phyloP scores from a whole-genome alignment of 208 protist genomes.

The Crithidia bombi region DNA sequence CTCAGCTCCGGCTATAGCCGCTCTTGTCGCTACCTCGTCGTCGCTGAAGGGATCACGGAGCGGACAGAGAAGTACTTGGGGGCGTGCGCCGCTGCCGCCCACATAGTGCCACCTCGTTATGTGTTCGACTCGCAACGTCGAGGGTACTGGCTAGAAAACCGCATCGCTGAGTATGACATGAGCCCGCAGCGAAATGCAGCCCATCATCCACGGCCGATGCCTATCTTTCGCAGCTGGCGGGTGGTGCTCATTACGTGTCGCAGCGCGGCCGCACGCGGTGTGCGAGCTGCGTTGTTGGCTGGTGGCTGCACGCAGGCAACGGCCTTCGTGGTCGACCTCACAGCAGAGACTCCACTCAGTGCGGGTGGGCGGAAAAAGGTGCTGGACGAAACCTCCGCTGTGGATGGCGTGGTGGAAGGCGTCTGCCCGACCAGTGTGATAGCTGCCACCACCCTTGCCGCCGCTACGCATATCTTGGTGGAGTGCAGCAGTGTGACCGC shows the following conservation, averaged over 20 bases:
- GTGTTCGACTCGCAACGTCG: slow-evolving; percentile 63
- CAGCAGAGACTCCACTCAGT: slow-evolving; percentile 3
- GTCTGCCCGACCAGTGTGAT: slow-evolving; percentile 31
- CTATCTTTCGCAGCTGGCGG: slow-evolving; percentile 57
- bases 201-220: slow-evolving; percentile 3
- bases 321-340: slow-evolving; percentile 39
- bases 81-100: slow-evolving; percentile 61
- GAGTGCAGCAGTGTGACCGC: slow-evolving; percentile 56
- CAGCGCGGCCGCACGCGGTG: slow-evolving; percentile 42
- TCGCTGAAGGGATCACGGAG: slow-evolving; percentile 68
- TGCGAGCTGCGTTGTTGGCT: slow-evolving; percentile 52
- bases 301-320: slow-evolving; percentile 53
- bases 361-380: background rate
- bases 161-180: slow-evolving; percentile 61
- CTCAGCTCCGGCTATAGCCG: slow-evolving; percentile 44
- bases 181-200: slow-evolving; percentile 47
- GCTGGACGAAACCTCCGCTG: slow-evolving; percentile 17
- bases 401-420: slow-evolving; percentile 29
- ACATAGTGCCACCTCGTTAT: slow-evolving; percentile 72
- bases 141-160: slow-evolving; percentile 60
- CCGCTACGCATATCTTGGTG: slow-evolving; percentile 63
- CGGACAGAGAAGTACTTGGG: slow-evolving; percentile 82
- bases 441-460: slow-evolving; percentile 1
- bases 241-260: slow-evolving; percentile 62
- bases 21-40: slow-evolving; percentile 58